Conservation (phyloP, 345 rosid species). For the Acer campestre region DNA sequence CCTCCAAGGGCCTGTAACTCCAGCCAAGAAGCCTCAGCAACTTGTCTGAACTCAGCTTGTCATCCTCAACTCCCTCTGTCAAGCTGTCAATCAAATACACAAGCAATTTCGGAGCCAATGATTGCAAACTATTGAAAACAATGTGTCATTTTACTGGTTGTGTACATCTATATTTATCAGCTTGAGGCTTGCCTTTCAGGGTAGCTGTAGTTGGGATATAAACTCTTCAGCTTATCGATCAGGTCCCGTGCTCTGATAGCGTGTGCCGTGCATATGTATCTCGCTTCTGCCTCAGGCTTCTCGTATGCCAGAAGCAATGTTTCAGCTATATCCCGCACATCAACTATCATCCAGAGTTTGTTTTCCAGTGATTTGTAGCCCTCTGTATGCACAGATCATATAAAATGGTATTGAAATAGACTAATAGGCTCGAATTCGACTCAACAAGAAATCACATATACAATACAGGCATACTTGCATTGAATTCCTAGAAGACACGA, state of each 20-base stretch:
- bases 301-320: constrained; percentile 62
- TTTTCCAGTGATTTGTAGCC: constrained; percentile 41
- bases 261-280: constrained; percentile 60
- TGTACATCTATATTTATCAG: constrained; percentile 27
- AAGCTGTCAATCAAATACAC: constrained; percentile 34
- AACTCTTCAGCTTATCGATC: constrained; percentile 47
- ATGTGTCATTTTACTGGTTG: constrained; percentile 32
- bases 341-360: constrained; percentile 36
- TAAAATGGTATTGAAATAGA: background rate
- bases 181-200: constrained; percentile 44
- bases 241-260: constrained; percentile 23
- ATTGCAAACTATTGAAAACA: constrained; percentile 22
- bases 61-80: constrained; percentile 28
- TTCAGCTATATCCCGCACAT: constrained; percentile 69
- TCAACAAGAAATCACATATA: background rate
- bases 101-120: background rate
- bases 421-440: background rate
- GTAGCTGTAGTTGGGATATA: constrained; percentile 50
- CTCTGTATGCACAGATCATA: constrained; percentile 29
- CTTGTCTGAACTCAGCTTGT: constrained; percentile 42
- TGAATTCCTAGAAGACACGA: constrained; percentile 48
- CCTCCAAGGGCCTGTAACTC: constrained; percentile 55
- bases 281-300: constrained; percentile 66
- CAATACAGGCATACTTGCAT: too few species aligned
- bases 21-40: constrained; percentile 51